Base-by-base conservation (phyloP, 208 protist species). In the Sergeia podlipaevii region DNA sequence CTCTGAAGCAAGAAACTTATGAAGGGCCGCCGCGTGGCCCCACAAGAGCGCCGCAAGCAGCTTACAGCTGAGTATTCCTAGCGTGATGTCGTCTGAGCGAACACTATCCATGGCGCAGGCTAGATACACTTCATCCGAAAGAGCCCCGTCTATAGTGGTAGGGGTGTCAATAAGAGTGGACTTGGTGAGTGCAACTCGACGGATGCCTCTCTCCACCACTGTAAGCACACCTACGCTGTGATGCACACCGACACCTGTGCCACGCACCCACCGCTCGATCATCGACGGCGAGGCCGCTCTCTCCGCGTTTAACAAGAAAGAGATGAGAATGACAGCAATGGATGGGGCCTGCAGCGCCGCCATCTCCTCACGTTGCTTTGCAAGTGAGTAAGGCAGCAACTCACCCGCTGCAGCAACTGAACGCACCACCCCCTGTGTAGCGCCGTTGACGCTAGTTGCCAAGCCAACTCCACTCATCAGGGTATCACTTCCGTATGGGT, bases 111-210 rank as follows among this genome's bases (percentile, higher is more conserved):
- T 43, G 11, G 80, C 77, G 41, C 61, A 71, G 43, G 59, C 60
- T 8, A 93, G 70, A 53, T 93, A 93, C 17, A 90, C 77, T 52
- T 90, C 82, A 52, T 93, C 86, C 2, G 79, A 85, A 6, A 93
- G 66, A 5, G 72, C 32, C 5, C 82, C 81, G 44, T 89, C 74
- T 15, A 70, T 33, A 23, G 57, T 84, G 0, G 61, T 82, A 2
- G 85, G 79, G 4, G 85, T 68, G 49, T 88, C 71, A 11, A 93
- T 49, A 5, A 86, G 65, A 10, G 54, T 77, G 4, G 78, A 85
- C 11, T 69, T 69, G 28, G 65, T 46, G 15, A 59, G 28, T 33
- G 68, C 47, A n/a, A 76, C 70, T 20, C 67, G 61, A 11, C 62
- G 60, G 13, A 89, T 60, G 15, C 73, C 66, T 13, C 26, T 28